Evolutionary conservation across 108 stramenopile genomes (phyloP).

Genomic region (Conticribra weissflogii): DNA sequence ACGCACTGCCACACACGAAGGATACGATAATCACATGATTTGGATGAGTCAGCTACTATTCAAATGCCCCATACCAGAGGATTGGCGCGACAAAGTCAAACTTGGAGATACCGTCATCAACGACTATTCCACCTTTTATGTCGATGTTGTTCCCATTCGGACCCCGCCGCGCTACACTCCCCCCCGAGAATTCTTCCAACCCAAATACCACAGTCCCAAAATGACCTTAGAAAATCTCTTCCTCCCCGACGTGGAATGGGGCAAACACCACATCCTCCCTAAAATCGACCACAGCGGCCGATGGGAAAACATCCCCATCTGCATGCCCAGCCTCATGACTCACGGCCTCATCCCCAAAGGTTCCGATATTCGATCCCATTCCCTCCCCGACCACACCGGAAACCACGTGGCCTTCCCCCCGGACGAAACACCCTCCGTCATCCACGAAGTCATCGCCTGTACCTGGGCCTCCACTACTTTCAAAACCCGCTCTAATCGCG

Average conservation of each 20-base stretch:
- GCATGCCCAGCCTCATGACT: constrained; percentile 51
- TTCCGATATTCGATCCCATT: constrained; percentile 18
- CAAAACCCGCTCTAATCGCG: constrained; percentile 69
- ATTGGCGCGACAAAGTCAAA: constrained; percentile 54
- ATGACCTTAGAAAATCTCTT: constrained; percentile 36
- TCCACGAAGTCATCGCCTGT: constrained; percentile 79
- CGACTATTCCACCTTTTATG: constrained; percentile 78
- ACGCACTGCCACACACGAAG: constrained; percentile 60
- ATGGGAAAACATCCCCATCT: constrained; percentile 82
- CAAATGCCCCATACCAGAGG: constrained; percentile 78
- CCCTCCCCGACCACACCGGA: constrained; percentile 19
- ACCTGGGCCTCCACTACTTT: constrained; percentile 85
- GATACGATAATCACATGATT: constrained; percentile 75
- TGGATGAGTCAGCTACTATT: constrained; percentile 80
- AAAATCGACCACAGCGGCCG: constrained; percentile 76
- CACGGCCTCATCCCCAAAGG: constrained; percentile 37
- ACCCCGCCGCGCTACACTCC: constrained; percentile 82
- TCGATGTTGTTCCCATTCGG: constrained; percentile 85
- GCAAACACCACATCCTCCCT: constrained; percentile 72
- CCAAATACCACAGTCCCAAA: constrained; percentile 42
- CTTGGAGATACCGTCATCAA: constrained; percentile 60
- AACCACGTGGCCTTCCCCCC: constrained; percentile 20
- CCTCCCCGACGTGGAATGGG: constrained; percentile 68
- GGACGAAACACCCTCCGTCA: constrained; percentile 26
- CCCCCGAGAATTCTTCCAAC: constrained; percentile 66